Base-by-base conservation (phyloP, 2,329 filamentous ascomycete genomes). In the Botrytis hyacinthi region DNA sequence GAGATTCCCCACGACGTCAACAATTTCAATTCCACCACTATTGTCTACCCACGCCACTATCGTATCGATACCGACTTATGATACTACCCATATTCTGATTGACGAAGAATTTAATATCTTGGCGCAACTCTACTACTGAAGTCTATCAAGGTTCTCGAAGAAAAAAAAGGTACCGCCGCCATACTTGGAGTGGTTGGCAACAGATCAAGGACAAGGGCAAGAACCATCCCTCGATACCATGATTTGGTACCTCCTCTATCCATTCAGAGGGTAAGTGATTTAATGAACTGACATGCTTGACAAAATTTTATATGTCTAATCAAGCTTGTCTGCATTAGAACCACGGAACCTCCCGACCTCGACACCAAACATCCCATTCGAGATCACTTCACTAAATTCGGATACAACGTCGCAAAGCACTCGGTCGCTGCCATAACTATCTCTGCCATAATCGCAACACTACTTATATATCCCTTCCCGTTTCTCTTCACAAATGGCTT, bases 161-260 rank as follows among this genome's bases (percentile, higher is more conserved):
- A 37, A 37, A 37, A 35, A 37, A 22, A 26, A 60, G 70, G 51
- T 68, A 68, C 29, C 65, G 46, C 62, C 62, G 37, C 62, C 62
- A 67, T 60, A 59, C 37, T 72, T 46, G 46, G 35, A 48, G 60
- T 72, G 62, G 70, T 48, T 60, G 62, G 70, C 70, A 68, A 32
- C n/a, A 46, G n/a, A 59, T 35, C n/a, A 62, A 71, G 40, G 48
- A 7, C 40, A 46, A 67, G 46, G 46, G 35, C 46, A 42, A 46
- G 48, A 54, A 20, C 35, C 59, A 68, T 35, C 37, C 29, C 37
- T 48, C 37, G 40, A 44, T 37, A 57, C 29, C n/a, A 86, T 93
- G 91, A 91, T 93, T 83, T 93, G 91, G 91, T 93, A 92, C 84
- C 83, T 94, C 70, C 84, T 94, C 77, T 94, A 92, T 84, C 92